These are phyloP conservation scores for Tricholomella constricta DNA, from an alignment of 768 basidiomycete species.

Conservation along the genomic window DNA sequence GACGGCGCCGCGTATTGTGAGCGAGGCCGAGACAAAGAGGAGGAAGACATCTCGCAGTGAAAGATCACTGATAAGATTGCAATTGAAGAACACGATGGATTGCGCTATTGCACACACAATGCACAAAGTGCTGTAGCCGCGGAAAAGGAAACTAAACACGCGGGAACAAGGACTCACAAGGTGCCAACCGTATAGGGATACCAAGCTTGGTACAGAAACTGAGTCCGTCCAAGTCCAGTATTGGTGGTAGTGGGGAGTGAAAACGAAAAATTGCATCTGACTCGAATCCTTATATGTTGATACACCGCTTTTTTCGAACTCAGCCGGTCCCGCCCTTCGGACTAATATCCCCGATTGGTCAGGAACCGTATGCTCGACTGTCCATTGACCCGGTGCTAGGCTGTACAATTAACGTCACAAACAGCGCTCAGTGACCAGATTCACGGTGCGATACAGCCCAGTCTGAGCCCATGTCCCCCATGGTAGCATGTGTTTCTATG, in stretches of 20 bases:
- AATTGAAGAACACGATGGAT: not conserved
- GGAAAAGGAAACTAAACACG: not conserved
- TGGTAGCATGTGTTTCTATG: slow-evolving; percentile 3
- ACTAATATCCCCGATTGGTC: slow-evolving; percentile 1
- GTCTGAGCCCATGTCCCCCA: not conserved
- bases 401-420: slow-evolving; percentile 6
- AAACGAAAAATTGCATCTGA: slow-evolving; percentile 15
- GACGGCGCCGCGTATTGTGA: not conserved
- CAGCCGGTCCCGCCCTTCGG: slow-evolving; percentile 18
- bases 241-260: slow-evolving; percentile 11
- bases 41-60: slow-evolving; percentile 6
- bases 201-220: slow-evolving; percentile 12
- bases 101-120: slow-evolving; percentile 4
- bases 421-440: not conserved
- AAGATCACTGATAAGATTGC: slow-evolving; percentile 3
- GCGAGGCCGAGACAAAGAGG: not conserved
- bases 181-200: not conserved
- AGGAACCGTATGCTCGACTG: slow-evolving; percentile 4
- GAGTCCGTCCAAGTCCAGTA: slow-evolving; percentile 9
- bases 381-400: slow-evolving; percentile 9
- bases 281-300: slow-evolving; percentile 15
- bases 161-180: slow-evolving; percentile 14
- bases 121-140: slow-evolving; percentile 3
- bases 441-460: not conserved
- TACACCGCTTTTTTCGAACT: slow-evolving; percentile 22